Evolutionary conservation across 192 early-diverging fungal genomes (phyloP), one percentile per base, ranked within the genome.

Genomic region (Hyaloraphidium curvatum): DNA sequence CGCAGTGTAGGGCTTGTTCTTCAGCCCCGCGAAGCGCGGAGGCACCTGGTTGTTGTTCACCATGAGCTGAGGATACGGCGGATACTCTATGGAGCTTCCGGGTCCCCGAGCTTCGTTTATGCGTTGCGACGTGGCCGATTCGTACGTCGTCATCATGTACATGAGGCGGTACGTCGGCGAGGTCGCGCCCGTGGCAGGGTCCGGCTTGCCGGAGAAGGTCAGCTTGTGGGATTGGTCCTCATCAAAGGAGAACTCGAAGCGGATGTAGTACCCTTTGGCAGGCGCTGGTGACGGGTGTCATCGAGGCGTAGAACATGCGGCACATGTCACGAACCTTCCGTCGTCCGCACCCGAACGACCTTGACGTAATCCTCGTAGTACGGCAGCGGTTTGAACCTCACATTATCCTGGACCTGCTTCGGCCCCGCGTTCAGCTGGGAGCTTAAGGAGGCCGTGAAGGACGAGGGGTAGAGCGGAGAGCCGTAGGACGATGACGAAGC

Each of bases 1-100:
- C 2, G 74, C 70, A n/a, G 75, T 76, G 0, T 72, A 68, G 19
- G 74, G 69, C 40, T 66, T 70, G 31, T 73, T 73, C 48, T 75
- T 75, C 37, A 78, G 50, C 1, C 75, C 73, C 43, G 43, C 43
- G 43, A 48, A 48, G 7, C 43, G 43, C 43, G 5, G 43, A 21
- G 14, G 5, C 9, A 48, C 23, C 5, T 25, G 17, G 4, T 14
- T 22, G 19, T 25, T 19, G 19, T 48, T 48, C 7, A 48, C 43
- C 11, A 7, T 48, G 7, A 48, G 25, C 17, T 19, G 14, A 14
- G 43, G 43, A 25, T 48, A 48, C 43, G 43, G 43, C 7, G 43
- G 43, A 25, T 48, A 48, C 23, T 48, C 43, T 9, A 25, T 19
- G 7, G 43, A 11, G 14, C 14, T 5, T 11, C 43, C 43, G 7